These are phyloP conservation scores for Leucosporidium scottii DNA, from an alignment of 768 basidiomycete species.

Conservation along the genomic window DNA sequence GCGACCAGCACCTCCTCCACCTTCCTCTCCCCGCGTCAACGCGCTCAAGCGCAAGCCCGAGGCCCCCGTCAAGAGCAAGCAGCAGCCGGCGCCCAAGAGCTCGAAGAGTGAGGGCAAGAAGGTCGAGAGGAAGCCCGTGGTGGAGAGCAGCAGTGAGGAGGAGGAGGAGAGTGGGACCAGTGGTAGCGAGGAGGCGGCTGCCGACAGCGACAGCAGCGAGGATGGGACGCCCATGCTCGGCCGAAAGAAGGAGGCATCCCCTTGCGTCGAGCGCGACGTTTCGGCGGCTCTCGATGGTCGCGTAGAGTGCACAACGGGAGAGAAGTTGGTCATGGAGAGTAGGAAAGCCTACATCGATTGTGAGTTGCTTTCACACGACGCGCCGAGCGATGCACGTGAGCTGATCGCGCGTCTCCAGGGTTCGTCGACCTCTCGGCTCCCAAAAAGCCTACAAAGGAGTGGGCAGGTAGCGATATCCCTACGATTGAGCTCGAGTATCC, in stretches of 20 bases:
- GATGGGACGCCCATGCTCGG: not conserved
- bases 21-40: too few species aligned
- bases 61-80: too few species aligned
- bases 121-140: slow-evolving; percentile 3
- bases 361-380: slow-evolving; percentile 5
- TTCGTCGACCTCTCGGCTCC: slow-evolving; percentile 20
- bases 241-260: slow-evolving; percentile 4
- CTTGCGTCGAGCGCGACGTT: slow-evolving; percentile 1
- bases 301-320: slow-evolving; percentile 3
- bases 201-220: not conserved
- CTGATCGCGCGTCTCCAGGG: slow-evolving; percentile 4
- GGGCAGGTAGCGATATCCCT: slow-evolving; percentile 23
- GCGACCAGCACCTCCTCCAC: too few species aligned
- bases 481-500: slow-evolving; percentile 31
- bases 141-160: not conserved
- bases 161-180: not conserved
- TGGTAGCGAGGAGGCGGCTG: slow-evolving; percentile 9
- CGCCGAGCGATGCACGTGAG: too few species aligned
- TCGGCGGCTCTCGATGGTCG: not conserved
- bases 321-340: slow-evolving; percentile 13
- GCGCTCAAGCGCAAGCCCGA: too few species aligned
- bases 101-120: not conserved
- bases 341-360: slow-evolving; percentile 6
- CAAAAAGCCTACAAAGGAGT: not conserved
- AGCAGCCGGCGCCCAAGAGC: too few species aligned